Evolutionary conservation across 1,139 yeast species (phyloP), one percentile per base, ranked within the genome.

Genomic region (Saccharomyces hybrid): DNA sequence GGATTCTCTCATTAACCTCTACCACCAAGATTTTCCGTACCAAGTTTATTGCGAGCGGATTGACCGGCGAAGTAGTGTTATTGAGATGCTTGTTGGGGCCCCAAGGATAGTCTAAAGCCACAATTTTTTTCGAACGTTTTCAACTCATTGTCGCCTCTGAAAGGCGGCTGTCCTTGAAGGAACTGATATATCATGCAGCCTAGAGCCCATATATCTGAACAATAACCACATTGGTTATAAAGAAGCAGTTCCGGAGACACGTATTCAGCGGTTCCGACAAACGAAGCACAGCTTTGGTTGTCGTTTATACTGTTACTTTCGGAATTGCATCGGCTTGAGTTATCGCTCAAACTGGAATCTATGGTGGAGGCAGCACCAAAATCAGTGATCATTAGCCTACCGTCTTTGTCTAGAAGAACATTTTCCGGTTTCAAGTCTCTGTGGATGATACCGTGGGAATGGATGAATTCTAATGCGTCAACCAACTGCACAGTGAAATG

Each of bases 211-310:
- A 84, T 72, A 70, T 85, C 95, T 50, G 90, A 83, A 27, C 86
- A 85, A 62, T 80, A 83, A 12, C 88, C 87, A 67, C 90, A 84
- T 60, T 82, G 81, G 64, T 86, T 86, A 63, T 75, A 78, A 55
- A 83, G 82, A 52, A 87, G 71, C 41, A 87, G 69, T 64, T 87
- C 95, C 0, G 95, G 95, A 0, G 90, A 83, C 1, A 86, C 93
- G 58, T 82, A 82, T 59, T 82, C 86, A 0, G 96, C 96, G 1
- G 99, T 93, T 0, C 95, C 95, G 4, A 86, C 95, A 71, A 86
- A 86, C 0, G 91, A 85, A 14, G 85, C 63, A 5, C 62, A 51
- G 48, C 60, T 28, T 53, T 58, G 49, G 52, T 62, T 32, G 19
- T 31, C 48, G 9, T 50, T 24, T n/a, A 8, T 11, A 12, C 26